phyloP scores from a whole-genome alignment of 2,329 filamentous ascomycete genomes.

The Curvularia sp. region DNA sequence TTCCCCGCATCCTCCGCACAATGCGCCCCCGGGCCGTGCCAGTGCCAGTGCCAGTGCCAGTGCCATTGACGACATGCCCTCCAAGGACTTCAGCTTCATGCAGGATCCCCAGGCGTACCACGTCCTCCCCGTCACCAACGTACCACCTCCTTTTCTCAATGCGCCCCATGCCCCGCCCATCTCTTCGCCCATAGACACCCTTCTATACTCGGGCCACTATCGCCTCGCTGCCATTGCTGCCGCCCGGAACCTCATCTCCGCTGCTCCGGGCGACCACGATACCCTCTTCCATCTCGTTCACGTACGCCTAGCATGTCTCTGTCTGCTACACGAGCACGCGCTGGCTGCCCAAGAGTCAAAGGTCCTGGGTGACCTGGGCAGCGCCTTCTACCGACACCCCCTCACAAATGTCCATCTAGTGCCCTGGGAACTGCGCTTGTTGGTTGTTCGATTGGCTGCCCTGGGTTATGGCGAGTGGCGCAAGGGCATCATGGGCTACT shows the following conservation, averaged over 20 bases:
- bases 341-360: slow-evolving; percentile 68
- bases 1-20: slow-evolving; percentile 26
- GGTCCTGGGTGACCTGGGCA: slow-evolving; percentile 66
- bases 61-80: slow-evolving; percentile 48
- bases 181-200: slow-evolving; percentile 67
- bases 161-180: slow-evolving; percentile 68
- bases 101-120: slow-evolving; percentile 61
- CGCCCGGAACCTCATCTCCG: slow-evolving; percentile 65
- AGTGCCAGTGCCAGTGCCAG: slow-evolving; percentile 22
- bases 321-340: slow-evolving; percentile 72
- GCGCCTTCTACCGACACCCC: slow-evolving; percentile 60
- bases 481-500: slow-evolving; percentile 86
- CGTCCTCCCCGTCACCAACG: slow-evolving; percentile 70
- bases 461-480: slow-evolving; percentile 85
- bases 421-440: slow-evolving; percentile 84
- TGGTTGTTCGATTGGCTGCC: slow-evolving; percentile 83
- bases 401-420: slow-evolving; percentile 65
- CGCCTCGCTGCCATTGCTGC: slow-evolving; percentile 76
- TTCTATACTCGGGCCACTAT: slow-evolving; percentile 78
- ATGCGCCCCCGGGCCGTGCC: slow-evolving; percentile 23
- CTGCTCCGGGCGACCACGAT: slow-evolving; percentile 63
- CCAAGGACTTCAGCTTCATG: slow-evolving; percentile 71
- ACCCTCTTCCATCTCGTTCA: slow-evolving; percentile 81
- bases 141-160: slow-evolving; percentile 72
- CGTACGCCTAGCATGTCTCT: slow-evolving; percentile 80